Evolutionary conservation across 2,329 filamentous ascomycete species (phyloP), one percentile per base, ranked within the genome.

Genomic region (Fusarium coicis): DNA sequence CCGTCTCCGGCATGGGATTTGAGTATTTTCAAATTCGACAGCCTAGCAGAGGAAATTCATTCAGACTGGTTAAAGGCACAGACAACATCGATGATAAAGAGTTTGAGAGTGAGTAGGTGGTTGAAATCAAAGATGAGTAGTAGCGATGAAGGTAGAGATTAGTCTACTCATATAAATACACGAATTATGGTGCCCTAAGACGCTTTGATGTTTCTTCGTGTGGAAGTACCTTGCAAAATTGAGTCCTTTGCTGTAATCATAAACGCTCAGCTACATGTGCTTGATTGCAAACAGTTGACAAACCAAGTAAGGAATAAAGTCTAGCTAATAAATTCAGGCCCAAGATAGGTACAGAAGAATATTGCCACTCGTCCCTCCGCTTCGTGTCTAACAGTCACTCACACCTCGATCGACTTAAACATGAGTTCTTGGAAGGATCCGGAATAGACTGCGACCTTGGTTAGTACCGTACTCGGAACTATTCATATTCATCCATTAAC

Each of bases 401-500:
- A 47, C 16, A 49, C 12, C 44, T 47, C 44, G 4, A 50, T 11
- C 0, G n/a, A 34, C 2, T 8, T 50, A 2, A 34, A 52, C 6
- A 19, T 2, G 2, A 52, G n/a, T 2, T 52, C 30, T 34, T 52
- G 4, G 47, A 34, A 10, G n/a, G 47, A 15, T 52, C 47, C 6
- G 47, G 30, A 19, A 52, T 52, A 34, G 30, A 52, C 30, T 52
- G 3, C 2, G 2, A 8, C 16, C 1, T 34, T 1, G 0, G 4
- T 50, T 3, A 34, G 30, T 34, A 19, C 21, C 0, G 7, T 10
- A 5, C 2, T 18, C 4, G 15, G 4, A 8, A 14, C 15, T 18
- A 7, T 1, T 18, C 8, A 4, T 12, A 7, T 2, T 26, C n/a
- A 19, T 52, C 0, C n/a, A 12, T 11, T 6, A 2, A 19, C 47